These are phyloP conservation scores for Phytopythium litorale DNA, from an alignment of 352 stramenopile species.

Conservation along the genomic window DNA sequence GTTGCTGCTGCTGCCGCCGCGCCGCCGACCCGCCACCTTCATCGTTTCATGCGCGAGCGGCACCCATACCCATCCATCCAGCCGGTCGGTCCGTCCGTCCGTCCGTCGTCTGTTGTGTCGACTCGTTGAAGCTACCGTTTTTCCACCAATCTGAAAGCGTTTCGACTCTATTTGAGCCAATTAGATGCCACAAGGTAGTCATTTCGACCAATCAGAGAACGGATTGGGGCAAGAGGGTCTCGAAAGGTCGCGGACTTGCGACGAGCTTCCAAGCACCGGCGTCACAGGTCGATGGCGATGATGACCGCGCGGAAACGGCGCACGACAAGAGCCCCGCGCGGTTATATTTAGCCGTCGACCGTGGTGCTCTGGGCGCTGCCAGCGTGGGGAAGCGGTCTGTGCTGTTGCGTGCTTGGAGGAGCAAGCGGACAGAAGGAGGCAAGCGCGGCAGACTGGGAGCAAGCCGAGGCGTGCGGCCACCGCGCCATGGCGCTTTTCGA, in stretches of 20 bases:
- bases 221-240: background rate
- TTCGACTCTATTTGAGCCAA: constrained; percentile 5
- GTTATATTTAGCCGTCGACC: background rate
- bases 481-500: constrained; percentile 56
- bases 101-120: background rate
- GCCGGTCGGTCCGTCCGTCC: too few species aligned
- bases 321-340: background rate
- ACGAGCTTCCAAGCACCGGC: background rate
- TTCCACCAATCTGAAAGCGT: background rate
- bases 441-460: background rate
- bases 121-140: background rate
- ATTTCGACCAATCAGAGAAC: constrained; percentile 10
- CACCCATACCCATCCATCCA: background rate
- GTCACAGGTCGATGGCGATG: too few species aligned
- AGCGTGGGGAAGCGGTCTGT: background rate
- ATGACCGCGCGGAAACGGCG: background rate
- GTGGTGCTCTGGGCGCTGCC: background rate
- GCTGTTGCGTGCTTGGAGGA: background rate
- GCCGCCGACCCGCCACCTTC: background rate
- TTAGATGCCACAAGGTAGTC: background rate
- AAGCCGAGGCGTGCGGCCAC: background rate
- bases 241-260: constrained; percentile 3
- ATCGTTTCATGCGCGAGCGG: background rate
- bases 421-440: background rate
- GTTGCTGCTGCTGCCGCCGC: background rate